Conservation (phyloP, 169 alveolate species). For the Cryptosporidium sp. region DNA sequence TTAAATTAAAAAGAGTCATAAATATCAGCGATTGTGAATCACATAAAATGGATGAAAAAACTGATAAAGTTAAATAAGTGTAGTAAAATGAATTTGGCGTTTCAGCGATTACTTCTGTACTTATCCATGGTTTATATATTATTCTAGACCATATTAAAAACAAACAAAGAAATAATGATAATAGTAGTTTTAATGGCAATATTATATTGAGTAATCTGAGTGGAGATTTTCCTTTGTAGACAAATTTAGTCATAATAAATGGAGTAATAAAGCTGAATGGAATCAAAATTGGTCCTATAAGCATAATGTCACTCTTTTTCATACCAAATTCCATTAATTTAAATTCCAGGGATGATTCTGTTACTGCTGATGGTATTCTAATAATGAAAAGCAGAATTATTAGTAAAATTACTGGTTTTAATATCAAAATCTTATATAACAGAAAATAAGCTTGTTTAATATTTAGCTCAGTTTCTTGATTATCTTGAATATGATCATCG, state of each 20-base stretch:
- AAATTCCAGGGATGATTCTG: constrained; percentile 47
- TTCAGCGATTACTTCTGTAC: constrained; percentile 71
- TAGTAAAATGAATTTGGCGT: constrained; percentile 37
- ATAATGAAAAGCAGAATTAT: constrained; percentile 24
- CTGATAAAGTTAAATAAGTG: constrained; percentile 46
- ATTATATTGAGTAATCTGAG: constrained; percentile 73
- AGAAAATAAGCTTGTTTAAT: constrained; percentile 58
- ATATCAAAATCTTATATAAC: constrained; percentile 16
- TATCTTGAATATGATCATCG: constrained; percentile 41
- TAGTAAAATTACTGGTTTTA: constrained; percentile 11
- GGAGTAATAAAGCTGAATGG: constrained; percentile 78
- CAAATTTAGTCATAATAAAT: constrained; percentile 77
- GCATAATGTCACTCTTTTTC: constrained; percentile 76
- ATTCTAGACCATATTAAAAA: constrained; percentile 76
- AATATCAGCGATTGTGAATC: constrained; percentile 74
- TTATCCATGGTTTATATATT: constrained; percentile 75
- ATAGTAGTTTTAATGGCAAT: constrained; percentile 6
- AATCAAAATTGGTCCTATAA: constrained; percentile 72
- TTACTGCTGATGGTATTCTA: constrained; percentile 44
- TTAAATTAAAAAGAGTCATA: constrained; percentile 82
- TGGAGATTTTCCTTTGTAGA: constrained; percentile 74
- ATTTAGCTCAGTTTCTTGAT: constrained; percentile 39
- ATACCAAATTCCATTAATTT: constrained; percentile 69
- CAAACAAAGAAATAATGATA: constrained; percentile 69
- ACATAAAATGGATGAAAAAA: constrained; percentile 44